Conservation (phyloP, 2,329 filamentous ascomycete species). For the Penicillium sp. region DNA sequence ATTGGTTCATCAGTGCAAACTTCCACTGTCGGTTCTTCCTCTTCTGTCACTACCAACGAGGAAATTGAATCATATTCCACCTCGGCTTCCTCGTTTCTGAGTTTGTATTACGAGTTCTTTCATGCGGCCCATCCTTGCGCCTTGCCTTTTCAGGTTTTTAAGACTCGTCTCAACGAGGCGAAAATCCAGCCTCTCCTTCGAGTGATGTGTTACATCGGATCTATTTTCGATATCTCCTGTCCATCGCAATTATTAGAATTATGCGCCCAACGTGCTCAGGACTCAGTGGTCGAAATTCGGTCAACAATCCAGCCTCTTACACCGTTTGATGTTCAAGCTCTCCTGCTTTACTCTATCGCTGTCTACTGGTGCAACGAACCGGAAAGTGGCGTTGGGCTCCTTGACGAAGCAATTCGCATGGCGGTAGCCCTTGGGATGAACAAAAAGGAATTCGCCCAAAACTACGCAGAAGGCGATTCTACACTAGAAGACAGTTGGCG, state of each 20-base stretch:
- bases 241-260: neutral
- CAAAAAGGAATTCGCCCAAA: neutral
- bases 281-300: neutral
- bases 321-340: constrained; percentile 21
- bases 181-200: neutral
- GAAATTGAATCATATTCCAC: neutral
- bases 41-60: neutral
- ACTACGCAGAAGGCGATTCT: constrained; percentile 1
- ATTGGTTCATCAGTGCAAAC: neutral
- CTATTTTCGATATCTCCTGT: constrained; percentile 1
- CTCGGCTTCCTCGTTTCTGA: neutral
- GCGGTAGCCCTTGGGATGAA: constrained; percentile 15
- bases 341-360: constrained; percentile 24
- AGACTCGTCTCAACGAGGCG: neutral
- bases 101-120: constrained; percentile 5
- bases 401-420: constrained; percentile 13
- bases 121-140: constrained; percentile 6
- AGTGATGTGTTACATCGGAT: constrained; percentile 7
- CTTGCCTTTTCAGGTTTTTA: neutral
- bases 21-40: neutral
- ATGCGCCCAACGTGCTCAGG: neutral
- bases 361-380: constrained; percentile 21
- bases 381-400: constrained; percentile 4
- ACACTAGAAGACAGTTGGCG: constrained; percentile 48
- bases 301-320: neutral